These are phyloP conservation scores for Coprinopsis cinerea DNA, from an alignment of 768 basidiomycete genomes.

Conservation along the genomic window DNA sequence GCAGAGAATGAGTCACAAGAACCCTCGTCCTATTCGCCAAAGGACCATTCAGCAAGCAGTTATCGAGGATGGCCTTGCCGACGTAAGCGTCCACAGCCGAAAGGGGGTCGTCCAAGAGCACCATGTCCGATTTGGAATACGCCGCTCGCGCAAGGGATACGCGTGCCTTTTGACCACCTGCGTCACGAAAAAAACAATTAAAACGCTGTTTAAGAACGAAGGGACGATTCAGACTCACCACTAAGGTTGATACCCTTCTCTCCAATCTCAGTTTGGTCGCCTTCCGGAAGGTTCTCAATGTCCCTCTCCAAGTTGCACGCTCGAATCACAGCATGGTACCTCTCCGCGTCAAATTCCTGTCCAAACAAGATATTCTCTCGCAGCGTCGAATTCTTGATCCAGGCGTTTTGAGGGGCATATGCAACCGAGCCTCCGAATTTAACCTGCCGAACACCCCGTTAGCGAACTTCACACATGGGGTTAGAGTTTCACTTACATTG, in stretches of 20 bases:
- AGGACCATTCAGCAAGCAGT: slow-evolving; percentile 54
- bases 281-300: slow-evolving; percentile 63
- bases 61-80: slow-evolving; percentile 56
- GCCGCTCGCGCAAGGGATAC: slow-evolving; percentile 72
- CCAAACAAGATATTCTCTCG: slow-evolving; percentile 76
- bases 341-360: slow-evolving; percentile 22
- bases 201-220: neutral
- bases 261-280: slow-evolving; percentile 66
- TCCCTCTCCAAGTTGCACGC: slow-evolving; percentile 70
- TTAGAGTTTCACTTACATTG: slow-evolving; percentile 26
- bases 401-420: slow-evolving; percentile 56
- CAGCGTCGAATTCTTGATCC: slow-evolving; percentile 65
- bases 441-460: neutral
- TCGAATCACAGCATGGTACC: slow-evolving; percentile 49
- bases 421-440: slow-evolving; percentile 36
- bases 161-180: slow-evolving; percentile 42
- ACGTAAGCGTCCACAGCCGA: slow-evolving; percentile 78
- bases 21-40: slow-evolving; percentile 50
- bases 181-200: neutral
- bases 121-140: slow-evolving; percentile 66
- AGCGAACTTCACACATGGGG: neutral
- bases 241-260: slow-evolving; percentile 72
- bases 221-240: slow-evolving; percentile 29
- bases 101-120: slow-evolving; percentile 78
- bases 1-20: slow-evolving; percentile 56